Evolutionary conservation across 2,329 filamentous ascomycete species (phyloP).

Genomic region (Fusarium camptoceras): DNA sequence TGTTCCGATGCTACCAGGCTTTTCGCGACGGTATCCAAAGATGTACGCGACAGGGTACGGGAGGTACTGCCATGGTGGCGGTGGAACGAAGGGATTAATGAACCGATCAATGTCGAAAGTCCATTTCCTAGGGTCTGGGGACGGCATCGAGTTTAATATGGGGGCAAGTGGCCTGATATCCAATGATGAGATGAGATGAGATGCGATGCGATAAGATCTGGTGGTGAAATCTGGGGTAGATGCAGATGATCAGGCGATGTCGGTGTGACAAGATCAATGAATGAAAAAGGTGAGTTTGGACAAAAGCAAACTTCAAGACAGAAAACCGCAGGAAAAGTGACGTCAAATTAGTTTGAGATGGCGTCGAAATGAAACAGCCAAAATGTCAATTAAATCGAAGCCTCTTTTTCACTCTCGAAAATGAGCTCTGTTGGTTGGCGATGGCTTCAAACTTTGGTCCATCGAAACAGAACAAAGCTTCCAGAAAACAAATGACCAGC

Average conservation of each 20-base stretch:
- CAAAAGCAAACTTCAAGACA: neutral
- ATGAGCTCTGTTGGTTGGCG: neutral
- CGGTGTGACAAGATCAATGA: neutral
- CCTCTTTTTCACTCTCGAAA: neutral
- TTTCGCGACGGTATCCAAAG: constrained; percentile 68
- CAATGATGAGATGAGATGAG: neutral
- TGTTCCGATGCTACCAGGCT: constrained; percentile 62
- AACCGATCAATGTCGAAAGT: constrained; percentile 83
- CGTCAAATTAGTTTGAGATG: constrained; percentile 6
- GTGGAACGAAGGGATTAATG: constrained; percentile 76
- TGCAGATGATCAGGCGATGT: constrained; percentile 5
- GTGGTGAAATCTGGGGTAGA: constrained; percentile 12
- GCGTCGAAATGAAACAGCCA: neutral
- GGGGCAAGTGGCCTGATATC: neutral
- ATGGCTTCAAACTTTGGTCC: constrained; percentile 12
- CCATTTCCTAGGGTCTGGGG: constrained; percentile 49
- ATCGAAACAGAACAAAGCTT: neutral
- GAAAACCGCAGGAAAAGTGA: neutral
- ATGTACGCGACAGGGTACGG: constrained; percentile 76
- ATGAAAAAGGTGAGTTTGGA: neutral
- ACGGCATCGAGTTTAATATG: constrained; percentile 22
- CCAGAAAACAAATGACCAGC: neutral
- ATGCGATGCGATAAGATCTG: neutral
- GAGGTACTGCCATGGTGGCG: constrained; percentile 71
- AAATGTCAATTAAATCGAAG: neutral